Percentiles rank a stretch among this genome's conserved stretches.
Evolutionary conservation across 495 filamentous ascomycete species (phyloP).

Genomic region (Podospora anserina): DNA sequence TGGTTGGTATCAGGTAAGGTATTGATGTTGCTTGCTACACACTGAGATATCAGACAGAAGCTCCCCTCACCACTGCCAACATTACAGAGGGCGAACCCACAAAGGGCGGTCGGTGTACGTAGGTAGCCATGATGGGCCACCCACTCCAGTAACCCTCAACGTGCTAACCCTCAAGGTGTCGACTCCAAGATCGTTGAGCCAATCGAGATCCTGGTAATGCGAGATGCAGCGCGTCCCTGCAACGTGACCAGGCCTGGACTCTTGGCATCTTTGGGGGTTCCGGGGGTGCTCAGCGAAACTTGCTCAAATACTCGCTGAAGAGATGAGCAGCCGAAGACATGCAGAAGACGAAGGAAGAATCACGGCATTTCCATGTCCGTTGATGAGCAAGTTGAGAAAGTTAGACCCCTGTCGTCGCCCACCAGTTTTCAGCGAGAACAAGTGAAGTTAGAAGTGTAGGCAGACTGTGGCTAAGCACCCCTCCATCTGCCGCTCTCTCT

Average conservation of each 20-base stretch:
- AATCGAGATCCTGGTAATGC: neutral
- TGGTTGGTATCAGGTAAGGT: neutral
- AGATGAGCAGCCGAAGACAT: neutral
- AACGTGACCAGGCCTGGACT: neutral
- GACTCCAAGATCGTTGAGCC: neutral
- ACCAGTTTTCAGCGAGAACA: neutral
- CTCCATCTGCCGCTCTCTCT: neutral
- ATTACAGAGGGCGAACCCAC: neutral
- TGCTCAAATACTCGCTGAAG: slow-evolving; percentile 12
- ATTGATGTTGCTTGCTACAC: neutral
- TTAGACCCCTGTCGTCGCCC: neutral
- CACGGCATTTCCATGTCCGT: neutral
- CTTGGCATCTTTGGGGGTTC: neutral
- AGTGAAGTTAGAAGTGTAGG: neutral
- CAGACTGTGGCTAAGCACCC: neutral
- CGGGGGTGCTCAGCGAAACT: slow-evolving; percentile 1
- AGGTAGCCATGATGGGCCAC: no score
- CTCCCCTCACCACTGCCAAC: neutral
- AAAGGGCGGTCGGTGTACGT: neutral
- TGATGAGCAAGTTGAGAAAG: neutral
- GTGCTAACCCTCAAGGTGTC: neutral
- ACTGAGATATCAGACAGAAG: neutral
- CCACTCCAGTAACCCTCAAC: neutral
- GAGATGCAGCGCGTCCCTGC: neutral
- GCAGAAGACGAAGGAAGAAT: neutral